Conservation (phyloP, 2,329 filamentous ascomycete genomes). For the Lithohypha guttulata region DNA sequence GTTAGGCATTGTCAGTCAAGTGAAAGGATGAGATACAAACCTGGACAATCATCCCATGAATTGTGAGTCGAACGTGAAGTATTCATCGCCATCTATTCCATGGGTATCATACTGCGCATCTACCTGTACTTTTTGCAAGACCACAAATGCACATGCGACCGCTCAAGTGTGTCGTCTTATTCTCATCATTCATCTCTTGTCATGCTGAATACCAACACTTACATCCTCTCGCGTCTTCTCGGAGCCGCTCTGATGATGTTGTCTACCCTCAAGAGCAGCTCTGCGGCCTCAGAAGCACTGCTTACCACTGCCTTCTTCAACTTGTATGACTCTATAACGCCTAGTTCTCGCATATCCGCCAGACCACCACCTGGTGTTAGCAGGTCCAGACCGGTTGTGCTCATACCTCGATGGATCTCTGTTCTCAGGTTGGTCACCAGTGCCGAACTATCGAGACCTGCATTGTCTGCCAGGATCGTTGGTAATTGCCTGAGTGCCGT, state of each 20-base stretch:
- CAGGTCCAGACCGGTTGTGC: conserved; percentile 81
- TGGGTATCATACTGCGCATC: too few species aligned
- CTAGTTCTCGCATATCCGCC: conserved; percentile 87
- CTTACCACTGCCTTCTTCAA: conserved; percentile 96
- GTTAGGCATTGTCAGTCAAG: too few species aligned
- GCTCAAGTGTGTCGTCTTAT: not conserved
- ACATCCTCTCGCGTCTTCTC: conserved; percentile 67
- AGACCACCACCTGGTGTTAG: conserved; percentile 83
- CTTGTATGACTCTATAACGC: conserved; percentile 97
- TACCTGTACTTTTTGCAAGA: too few species aligned
- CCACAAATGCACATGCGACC: too few species aligned
- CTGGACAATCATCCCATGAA: too few species aligned
- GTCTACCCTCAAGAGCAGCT: conserved; percentile 89
- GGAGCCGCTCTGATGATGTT: conserved; percentile 95
- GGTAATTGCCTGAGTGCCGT: conserved; percentile 83
- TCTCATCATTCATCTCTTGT: not conserved
- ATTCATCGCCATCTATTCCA: too few species aligned
- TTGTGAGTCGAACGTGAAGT: too few species aligned
- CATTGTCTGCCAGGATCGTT: conserved; percentile 95
- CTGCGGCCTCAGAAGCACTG: conserved; percentile 89
- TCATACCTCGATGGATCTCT: conserved; percentile 89
- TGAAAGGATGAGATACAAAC: too few species aligned
- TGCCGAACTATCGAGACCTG: conserved; percentile 89
- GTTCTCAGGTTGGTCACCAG: conserved; percentile 84
- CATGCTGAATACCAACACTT: too few species aligned